Base-by-base conservation (phyloP, 345 rosid species). In the Brassica rapa region DNA sequence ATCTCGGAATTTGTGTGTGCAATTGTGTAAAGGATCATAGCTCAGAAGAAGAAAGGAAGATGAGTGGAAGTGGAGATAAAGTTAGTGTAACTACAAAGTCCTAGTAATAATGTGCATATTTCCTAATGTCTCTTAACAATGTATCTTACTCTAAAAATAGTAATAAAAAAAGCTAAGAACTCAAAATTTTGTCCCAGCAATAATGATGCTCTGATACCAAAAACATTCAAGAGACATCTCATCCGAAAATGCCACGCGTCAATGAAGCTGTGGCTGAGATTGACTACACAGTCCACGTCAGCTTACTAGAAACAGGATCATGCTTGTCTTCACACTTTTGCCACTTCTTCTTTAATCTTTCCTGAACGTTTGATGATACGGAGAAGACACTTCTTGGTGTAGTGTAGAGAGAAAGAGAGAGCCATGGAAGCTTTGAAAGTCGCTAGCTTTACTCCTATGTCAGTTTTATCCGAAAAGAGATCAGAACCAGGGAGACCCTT, bases 351-450 rank as follows among this genome's bases (percentile, higher is more conserved):
- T 32, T 39, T 15, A 25, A 65, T 78, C 67, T 27, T 21, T 65
- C 35, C 4, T 55, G 29, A 62, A 35, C 51, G 59, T 62, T 79
- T 73, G 78, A 71, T 71, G 71, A 63, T 35, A 71, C 72, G 5
- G 27, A 78, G 72, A 27, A 30, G n/a, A 12, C 46, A 78, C 10
- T 16, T 30, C 24, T 65, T 72, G 51, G 64, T 79, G 56, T 60
- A 72, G 70, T 8, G 9, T 10, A 6, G 51, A 35, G 23, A 59
- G 4, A 72, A 14, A 68, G 60, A 21, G 9, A 69, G 71, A 39
- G 79, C 0, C 63, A 94, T 95, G 99, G 91, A 89, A 75, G 87
- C 88, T 85, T 87, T 95, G 81, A 88, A 89, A 75, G 85, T 89
- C 30, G 86, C 90, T 29, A 80, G 87, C 83, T 87, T 86, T 82